Percentiles rank a stretch among this genome's conserved stretches.
Conservation (phyloP, 495 filamentous ascomycete species). For the Penicillium riverlandense region DNA sequence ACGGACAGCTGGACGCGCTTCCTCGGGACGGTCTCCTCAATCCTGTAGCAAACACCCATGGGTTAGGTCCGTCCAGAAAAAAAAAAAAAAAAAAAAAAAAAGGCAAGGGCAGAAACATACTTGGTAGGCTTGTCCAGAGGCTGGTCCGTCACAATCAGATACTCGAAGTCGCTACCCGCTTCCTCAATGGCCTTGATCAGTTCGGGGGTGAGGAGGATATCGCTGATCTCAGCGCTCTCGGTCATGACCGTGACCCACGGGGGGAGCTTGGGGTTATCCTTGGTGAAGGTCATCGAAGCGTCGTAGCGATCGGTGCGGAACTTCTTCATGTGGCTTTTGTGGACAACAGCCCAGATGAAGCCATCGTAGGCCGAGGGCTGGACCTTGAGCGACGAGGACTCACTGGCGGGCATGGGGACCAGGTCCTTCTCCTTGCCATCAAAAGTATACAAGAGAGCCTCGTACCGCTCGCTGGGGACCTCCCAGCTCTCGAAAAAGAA, state of each 20-base stretch:
- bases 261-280: constrained; percentile 86
- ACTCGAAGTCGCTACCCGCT: constrained; percentile 79
- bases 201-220: constrained; percentile 74
- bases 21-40: constrained; percentile 75
- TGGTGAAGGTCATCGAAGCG: constrained; percentile 82
- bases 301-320: constrained; percentile 92
- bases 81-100: no score
- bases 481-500: constrained; percentile 76
- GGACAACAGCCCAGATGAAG: constrained; percentile 91
- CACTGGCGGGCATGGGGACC: constrained; percentile 53
- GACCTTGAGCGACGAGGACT: constrained; percentile 38
- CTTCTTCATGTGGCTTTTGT: constrained; percentile 88
- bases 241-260: constrained; percentile 91
- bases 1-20: constrained; percentile 80
- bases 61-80: constrained; percentile 5
- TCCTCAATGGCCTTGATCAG: constrained; percentile 72
- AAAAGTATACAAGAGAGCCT: constrained; percentile 75
- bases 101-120: constrained; percentile 39
- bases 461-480: constrained; percentile 59
- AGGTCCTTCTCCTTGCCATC: constrained; percentile 81
- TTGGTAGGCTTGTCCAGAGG: constrained; percentile 83
- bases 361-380: constrained; percentile 76
- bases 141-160: constrained; percentile 84
- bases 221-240: constrained; percentile 93
- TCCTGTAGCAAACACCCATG: constrained; percentile 39